phyloP scores from a whole-genome alignment of 78 protist species.

The Bodo saltans region DNA sequence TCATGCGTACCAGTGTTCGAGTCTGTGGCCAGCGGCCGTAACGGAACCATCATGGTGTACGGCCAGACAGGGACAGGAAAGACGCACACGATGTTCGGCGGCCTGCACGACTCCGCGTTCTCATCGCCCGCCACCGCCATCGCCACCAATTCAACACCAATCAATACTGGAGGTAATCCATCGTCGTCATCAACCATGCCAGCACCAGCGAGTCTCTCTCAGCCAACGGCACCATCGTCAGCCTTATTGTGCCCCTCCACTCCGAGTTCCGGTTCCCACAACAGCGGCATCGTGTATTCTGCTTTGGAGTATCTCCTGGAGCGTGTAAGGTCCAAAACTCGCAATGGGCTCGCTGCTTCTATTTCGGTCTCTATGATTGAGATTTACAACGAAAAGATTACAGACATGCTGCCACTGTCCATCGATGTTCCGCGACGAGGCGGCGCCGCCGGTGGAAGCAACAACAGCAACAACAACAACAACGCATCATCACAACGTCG shows the following conservation, averaged over 20 bases:
- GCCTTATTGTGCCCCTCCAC: too few relatives aligned
- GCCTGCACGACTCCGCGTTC: too few relatives aligned
- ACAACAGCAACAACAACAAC: too few relatives aligned
- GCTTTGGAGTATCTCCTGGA: background rate
- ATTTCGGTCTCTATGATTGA: slow-evolving; percentile 52
- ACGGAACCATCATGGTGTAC: slow-evolving; percentile 57
- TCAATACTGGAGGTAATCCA: too few relatives aligned
- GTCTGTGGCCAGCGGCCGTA: slow-evolving; percentile 40
- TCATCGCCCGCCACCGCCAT: too few relatives aligned
- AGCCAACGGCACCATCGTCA: too few relatives aligned
- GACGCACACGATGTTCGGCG: slow-evolving; percentile 36
- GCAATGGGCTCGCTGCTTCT: background rate
- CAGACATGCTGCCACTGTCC: slow-evolving; percentile 37
- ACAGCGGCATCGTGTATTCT: background rate
- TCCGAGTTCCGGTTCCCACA: too few relatives aligned
- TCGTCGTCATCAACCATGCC: too few relatives aligned
- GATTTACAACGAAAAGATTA: slow-evolving; percentile 57
- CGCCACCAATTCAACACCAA: too few relatives aligned
- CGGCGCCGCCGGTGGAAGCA: background rate
- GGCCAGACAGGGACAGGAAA: slow-evolving; percentile 62
- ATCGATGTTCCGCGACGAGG: background rate
- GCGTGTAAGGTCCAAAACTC: background rate
- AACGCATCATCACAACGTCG: too few relatives aligned
- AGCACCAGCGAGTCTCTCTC: background rate
- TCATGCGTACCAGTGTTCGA: background rate